These are phyloP conservation scores for Anacardium occidentale DNA, from an alignment of 345 rosid species.

Conservation along the genomic window DNA sequence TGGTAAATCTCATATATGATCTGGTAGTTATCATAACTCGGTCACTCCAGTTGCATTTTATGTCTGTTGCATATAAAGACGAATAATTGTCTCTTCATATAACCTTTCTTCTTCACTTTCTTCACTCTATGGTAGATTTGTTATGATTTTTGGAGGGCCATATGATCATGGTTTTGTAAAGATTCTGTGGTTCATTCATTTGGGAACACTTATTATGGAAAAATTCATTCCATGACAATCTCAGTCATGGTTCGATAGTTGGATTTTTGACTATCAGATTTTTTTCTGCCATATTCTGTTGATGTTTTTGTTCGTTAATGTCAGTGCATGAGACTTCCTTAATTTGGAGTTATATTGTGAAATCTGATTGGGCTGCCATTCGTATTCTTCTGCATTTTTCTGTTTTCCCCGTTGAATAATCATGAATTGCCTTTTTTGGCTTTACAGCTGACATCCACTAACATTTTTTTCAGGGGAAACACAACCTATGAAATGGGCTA, in stretches of 20 bases:
- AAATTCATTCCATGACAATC: neutral
- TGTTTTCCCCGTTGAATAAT: constrained; percentile 2
- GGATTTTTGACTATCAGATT: neutral
- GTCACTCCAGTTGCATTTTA: neutral
- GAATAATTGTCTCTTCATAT: neutral
- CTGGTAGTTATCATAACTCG: neutral
- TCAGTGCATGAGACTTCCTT: neutral
- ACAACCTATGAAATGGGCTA: constrained; percentile 98
- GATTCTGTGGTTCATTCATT: neutral
- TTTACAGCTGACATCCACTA: neutral
- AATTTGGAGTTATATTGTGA: neutral
- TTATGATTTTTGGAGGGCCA: neutral
- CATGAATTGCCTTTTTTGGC: neutral
- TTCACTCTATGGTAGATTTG: neutral
- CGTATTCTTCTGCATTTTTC: neutral
- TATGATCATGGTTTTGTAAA: neutral
- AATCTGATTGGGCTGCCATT: neutral
- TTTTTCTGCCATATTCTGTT: neutral
- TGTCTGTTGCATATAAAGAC: neutral
- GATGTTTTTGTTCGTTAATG: neutral
- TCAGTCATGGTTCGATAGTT: neutral
- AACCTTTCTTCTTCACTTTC: neutral
- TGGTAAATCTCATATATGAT: neutral
- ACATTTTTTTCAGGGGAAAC: constrained; percentile 65
- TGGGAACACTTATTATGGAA: neutral